Conservation (phyloP, 2,329 filamentous ascomycete species). For the Penicillium paneum region DNA sequence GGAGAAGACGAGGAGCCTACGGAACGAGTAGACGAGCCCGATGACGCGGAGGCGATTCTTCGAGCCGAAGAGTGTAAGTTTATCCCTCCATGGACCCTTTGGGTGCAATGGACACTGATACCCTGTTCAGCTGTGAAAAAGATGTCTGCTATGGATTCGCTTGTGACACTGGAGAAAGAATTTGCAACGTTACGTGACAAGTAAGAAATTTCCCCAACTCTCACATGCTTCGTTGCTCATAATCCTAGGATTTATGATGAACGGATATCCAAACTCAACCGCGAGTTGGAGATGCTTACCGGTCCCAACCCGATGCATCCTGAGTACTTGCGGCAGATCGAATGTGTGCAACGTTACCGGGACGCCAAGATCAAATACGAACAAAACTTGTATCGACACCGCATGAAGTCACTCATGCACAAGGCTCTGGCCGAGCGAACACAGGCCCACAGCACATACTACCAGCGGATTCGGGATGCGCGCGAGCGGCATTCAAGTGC, state of each 20-base stretch:
- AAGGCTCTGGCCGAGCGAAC: constrained; percentile 77
- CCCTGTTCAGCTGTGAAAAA: constrained; percentile 68
- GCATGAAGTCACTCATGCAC: constrained; percentile 67
- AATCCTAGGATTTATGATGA: constrained; percentile 75
- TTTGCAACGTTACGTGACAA: constrained; percentile 77
- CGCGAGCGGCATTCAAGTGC: constrained; percentile 76
- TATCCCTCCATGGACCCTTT: background rate
- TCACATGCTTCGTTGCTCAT: constrained; percentile 13
- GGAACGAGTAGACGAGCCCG: constrained; percentile 48
- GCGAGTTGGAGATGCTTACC: constrained; percentile 59
- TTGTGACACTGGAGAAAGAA: constrained; percentile 78
- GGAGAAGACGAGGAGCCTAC: constrained; percentile 50
- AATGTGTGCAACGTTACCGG: constrained; percentile 76
- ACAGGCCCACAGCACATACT: constrained; percentile 86
- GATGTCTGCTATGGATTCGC: constrained; percentile 72
- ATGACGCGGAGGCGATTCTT: constrained; percentile 44
- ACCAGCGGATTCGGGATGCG: constrained; percentile 78
- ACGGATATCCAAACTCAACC: constrained; percentile 74
- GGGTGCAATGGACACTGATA: constrained; percentile 1
- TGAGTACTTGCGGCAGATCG: constrained; percentile 85
- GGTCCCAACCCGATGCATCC: constrained; percentile 69
- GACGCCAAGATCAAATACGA: constrained; percentile 77
- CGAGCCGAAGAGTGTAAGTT: constrained; percentile 51
- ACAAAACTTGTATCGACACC: constrained; percentile 69
- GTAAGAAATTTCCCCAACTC: constrained; percentile 32